These are phyloP conservation scores for Mesotaenium endlicherianum DNA, from an alignment of 139 green algal genomes.

Conservation along the genomic window DNA sequence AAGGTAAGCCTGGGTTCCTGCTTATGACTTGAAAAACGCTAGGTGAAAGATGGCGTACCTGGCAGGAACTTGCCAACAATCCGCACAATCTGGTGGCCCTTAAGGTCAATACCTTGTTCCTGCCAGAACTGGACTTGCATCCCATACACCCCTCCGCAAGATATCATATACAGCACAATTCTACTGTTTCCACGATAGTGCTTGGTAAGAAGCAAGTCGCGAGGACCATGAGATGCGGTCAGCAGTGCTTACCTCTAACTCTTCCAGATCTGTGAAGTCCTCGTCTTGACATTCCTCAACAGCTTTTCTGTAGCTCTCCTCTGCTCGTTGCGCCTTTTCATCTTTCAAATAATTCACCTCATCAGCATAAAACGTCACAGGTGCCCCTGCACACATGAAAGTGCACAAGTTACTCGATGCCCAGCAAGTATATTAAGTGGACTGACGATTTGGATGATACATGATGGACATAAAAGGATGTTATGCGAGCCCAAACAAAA, in stretches of 20 bases:
- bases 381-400: neutral
- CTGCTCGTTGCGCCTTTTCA: neutral
- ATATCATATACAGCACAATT: neutral
- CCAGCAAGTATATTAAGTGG: too few relatives aligned
- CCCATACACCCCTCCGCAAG: neutral
- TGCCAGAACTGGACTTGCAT: neutral
- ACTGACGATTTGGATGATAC: too few relatives aligned
- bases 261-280: neutral
- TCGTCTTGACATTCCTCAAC: neutral
- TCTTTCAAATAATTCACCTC: slow-evolving; percentile 2
- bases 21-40: too few relatives aligned
- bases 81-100: neutral
- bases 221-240: neutral
- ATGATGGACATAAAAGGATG: too few relatives aligned
- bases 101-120: neutral
- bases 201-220: neutral
- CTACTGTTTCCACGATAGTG: neutral
- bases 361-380: neutral
- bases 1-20: too few relatives aligned
- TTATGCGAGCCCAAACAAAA: too few relatives aligned
- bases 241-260: neutral
- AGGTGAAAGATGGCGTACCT: neutral
- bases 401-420: neutral
- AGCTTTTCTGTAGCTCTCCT: neutral
- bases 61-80: slow-evolving; percentile 1